Evolutionary conservation across 1,139 yeast species (phyloP).

Genomic region (Yamadazyma kanchanaburiensis): DNA sequence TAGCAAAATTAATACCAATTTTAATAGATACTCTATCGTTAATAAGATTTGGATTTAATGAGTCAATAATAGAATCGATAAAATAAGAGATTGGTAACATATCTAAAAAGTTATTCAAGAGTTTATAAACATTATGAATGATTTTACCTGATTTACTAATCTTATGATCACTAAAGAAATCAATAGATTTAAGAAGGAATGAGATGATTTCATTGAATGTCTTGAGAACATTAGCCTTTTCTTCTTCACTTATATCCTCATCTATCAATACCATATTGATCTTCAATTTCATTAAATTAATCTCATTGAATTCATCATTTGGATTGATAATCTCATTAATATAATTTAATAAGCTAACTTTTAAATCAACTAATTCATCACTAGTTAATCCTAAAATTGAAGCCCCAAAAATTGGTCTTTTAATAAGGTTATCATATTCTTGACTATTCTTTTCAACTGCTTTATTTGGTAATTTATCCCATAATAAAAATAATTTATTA

Average conservation of each 20-base stretch:
- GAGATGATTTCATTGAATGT: constrained; percentile 44
- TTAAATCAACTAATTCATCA: constrained; percentile 48
- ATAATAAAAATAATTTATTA: constrained; percentile 49
- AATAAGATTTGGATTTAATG: constrained; percentile 47
- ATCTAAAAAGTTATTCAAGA: constrained; percentile 61
- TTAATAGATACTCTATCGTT: constrained; percentile 31
- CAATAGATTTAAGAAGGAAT: constrained; percentile 35
- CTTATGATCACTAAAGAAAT: constrained; percentile 19
- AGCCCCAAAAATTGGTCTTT: constrained; percentile 64
- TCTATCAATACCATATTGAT: constrained; percentile 57
- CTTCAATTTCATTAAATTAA: constrained; percentile 50
- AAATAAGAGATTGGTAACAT: constrained; percentile 74
- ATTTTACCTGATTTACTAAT: constrained; percentile 16
- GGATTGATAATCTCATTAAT: constrained; percentile 21
- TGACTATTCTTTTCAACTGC: constrained; percentile 38
- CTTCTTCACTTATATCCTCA: constrained; percentile 25
- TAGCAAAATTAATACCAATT: constrained; percentile 51
- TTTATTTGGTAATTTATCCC: constrained; percentile 47
- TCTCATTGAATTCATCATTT: constrained; percentile 39
- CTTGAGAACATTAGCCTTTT: constrained; percentile 28
- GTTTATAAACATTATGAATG: constrained; percentile 30
- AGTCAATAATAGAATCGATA: constrained; percentile 58
- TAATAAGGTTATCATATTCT: constrained; percentile 34
- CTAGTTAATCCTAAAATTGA: constrained; percentile 50
- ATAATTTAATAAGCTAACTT: constrained; percentile 17